Percentiles rank a stretch among this genome's conserved stretches.
These are phyloP conservation scores for Suillus plorans DNA, from an alignment of 768 basidiomycete genomes.

Conservation along the genomic window DNA sequence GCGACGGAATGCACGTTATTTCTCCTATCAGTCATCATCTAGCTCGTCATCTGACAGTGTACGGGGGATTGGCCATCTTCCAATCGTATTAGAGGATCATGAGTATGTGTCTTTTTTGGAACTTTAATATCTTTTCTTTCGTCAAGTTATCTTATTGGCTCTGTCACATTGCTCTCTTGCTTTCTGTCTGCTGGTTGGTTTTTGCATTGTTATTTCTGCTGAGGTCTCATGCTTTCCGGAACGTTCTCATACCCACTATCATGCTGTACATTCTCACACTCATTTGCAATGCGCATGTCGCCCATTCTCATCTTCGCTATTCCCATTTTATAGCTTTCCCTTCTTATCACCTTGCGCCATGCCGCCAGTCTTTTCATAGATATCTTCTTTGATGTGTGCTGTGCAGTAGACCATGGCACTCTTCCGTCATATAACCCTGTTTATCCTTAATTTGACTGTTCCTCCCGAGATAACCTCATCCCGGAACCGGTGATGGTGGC, in stretches of 20 bases:
- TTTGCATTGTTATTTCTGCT: neutral
- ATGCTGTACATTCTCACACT: slow-evolving; percentile 4
- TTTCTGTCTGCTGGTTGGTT: neutral
- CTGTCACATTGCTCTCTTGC: neutral
- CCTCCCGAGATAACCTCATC: slow-evolving; percentile 1
- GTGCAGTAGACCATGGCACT: neutral
- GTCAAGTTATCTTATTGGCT: neutral
- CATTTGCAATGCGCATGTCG: neutral
- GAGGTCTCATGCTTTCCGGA: neutral
- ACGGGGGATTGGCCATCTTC: neutral
- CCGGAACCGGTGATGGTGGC: neutral
- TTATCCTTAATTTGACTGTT: neutral
- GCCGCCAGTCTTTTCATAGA: slow-evolving; percentile 2
- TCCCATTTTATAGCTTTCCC: slow-evolving; percentile 1
- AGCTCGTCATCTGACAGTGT: neutral
- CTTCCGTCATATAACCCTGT: neutral
- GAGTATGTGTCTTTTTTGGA: slow-evolving; percentile 14
- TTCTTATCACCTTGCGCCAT: neutral
- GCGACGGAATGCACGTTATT: neutral
- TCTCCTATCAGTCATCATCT: slow-evolving; percentile 1
- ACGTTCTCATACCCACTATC: neutral
- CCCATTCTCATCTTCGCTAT: neutral
- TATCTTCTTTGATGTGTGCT: neutral
- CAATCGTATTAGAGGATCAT: slow-evolving; percentile 12
- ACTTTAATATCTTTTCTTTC: neutral